Percentiles rank a stretch among this genome's conserved stretches.
These are phyloP conservation scores for Ormosia emarginata DNA, from an alignment of 306 rosid genomes.

Conservation along the genomic window DNA sequence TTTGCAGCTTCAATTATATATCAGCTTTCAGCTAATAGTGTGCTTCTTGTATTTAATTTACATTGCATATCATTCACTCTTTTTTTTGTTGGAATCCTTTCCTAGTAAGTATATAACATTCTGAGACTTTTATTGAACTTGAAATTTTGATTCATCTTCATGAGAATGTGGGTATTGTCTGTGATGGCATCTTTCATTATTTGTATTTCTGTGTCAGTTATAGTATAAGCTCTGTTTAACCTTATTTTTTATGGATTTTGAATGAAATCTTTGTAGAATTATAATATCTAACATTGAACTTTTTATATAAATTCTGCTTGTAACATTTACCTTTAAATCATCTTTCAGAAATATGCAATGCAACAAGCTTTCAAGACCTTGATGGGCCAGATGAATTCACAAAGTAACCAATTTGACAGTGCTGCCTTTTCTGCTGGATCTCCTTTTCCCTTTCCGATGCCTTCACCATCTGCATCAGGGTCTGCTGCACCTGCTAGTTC, in stretches of 20 bases:
- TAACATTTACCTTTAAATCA: slow-evolving; percentile 7
- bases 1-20: not conserved
- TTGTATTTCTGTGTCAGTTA: slow-evolving; percentile 2
- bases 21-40: not conserved
- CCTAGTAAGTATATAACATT: not conserved
- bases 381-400: slow-evolving; percentile 93
- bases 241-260: slow-evolving; percentile 12
- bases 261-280: not conserved
- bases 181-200: not conserved
- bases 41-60: not conserved
- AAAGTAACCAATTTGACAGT: slow-evolving; percentile 52
- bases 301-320: not conserved
- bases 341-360: slow-evolving; percentile 90
- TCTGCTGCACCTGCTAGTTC: slow-evolving; percentile 39
- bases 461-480: slow-evolving; percentile 46
- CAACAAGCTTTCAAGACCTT: slow-evolving; percentile 97
- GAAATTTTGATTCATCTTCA: not conserved
- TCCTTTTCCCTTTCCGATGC: slow-evolving; percentile 75
- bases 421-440: slow-evolving; percentile 66
- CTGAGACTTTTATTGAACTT: not conserved
- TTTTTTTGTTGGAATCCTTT: not conserved
- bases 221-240: not conserved
- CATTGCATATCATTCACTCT: not conserved
- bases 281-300: not conserved
- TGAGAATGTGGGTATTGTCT: not conserved